Percentiles rank a stretch among this genome's conserved stretches.
Conservation (phyloP, 2,329 filamentous ascomycete species). For the Nectriaceae sp. region DNA sequence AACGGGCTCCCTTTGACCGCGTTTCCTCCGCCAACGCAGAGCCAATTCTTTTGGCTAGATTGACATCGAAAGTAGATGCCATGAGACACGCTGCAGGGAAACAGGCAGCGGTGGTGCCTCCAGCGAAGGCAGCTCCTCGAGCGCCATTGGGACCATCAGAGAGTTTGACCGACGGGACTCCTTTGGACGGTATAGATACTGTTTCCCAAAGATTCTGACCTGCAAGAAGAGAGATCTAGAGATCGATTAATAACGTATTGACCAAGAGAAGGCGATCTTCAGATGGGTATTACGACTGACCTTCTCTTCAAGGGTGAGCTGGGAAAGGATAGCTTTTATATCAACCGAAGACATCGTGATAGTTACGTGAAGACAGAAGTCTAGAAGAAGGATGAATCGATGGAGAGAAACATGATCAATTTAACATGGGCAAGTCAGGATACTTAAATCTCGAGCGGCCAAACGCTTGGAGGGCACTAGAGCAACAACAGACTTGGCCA, state of each 20-base stretch:
- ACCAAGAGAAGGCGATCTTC: background rate
- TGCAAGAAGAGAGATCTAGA: constrained; percentile 26
- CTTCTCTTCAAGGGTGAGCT: constrained; percentile 34
- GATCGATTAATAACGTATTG: constrained; percentile 3
- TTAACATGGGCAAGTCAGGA: too few species aligned
- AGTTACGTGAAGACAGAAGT: constrained; percentile 3
- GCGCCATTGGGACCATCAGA: constrained; percentile 32
- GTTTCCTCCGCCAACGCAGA: constrained; percentile 57
- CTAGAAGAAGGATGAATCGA: constrained; percentile 9
- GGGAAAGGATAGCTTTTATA: constrained; percentile 29
- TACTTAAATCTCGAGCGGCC: too few species aligned
- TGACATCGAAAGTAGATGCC: constrained; percentile 64
- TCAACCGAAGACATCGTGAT: constrained; percentile 28
- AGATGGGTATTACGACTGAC: constrained; percentile 15
- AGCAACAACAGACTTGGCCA: constrained; percentile 12
- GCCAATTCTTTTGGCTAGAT: constrained; percentile 60
- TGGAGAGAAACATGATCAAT: too few species aligned
- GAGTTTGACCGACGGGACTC: constrained; percentile 24
- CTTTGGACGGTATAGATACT: constrained; percentile 24
- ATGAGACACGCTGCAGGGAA: constrained; percentile 40
- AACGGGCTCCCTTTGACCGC: constrained; percentile 65
- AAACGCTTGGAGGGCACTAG: constrained; percentile 1
- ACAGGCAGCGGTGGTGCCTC: constrained; percentile 26
- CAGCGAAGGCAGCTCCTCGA: constrained; percentile 25
- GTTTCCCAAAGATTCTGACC: constrained; percentile 30